Percentiles rank a stretch among this genome's conserved stretches.
phyloP scores from a whole-genome alignment of 495 filamentous ascomycete species.

The Apiosordaria backusii region DNA sequence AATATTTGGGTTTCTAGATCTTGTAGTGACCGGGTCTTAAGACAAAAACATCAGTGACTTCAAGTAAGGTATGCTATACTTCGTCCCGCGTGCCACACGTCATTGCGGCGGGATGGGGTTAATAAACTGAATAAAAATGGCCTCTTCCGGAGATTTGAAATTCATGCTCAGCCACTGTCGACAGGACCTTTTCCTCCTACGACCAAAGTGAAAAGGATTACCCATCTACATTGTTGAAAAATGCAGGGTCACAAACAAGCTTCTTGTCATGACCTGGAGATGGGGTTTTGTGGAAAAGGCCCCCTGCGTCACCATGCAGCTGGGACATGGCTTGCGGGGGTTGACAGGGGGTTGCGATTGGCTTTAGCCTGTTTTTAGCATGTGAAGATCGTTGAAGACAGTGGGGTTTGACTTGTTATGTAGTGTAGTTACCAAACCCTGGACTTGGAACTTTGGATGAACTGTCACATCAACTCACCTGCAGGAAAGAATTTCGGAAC shows the following conservation, averaged over 20 bases:
- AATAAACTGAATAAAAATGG: background rate
- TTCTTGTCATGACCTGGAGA: background rate
- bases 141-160: background rate
- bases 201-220: background rate
- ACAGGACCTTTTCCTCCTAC: background rate
- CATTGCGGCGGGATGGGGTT: background rate
- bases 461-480: background rate
- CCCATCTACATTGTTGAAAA: background rate
- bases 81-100: background rate
- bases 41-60: background rate
- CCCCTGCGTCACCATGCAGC: constrained; percentile 7
- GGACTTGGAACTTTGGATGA: background rate
- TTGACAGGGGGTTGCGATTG: background rate
- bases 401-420: background rate
- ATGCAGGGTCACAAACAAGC: constrained; percentile 1
- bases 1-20: background rate
- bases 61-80: background rate
- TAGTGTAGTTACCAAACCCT: background rate
- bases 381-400: constrained; percentile 12
- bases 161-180: background rate
- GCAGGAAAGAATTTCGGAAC: background rate
- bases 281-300: background rate
- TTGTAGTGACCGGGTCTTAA: background rate
- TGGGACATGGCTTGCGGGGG: background rate
- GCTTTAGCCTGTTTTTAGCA: background rate